A percentile compares a stretch with the other conserved stretches of the same genome.
Conservation (phyloP, 192 early-diverging fungal species). For the Geranomyces michiganensis region DNA sequence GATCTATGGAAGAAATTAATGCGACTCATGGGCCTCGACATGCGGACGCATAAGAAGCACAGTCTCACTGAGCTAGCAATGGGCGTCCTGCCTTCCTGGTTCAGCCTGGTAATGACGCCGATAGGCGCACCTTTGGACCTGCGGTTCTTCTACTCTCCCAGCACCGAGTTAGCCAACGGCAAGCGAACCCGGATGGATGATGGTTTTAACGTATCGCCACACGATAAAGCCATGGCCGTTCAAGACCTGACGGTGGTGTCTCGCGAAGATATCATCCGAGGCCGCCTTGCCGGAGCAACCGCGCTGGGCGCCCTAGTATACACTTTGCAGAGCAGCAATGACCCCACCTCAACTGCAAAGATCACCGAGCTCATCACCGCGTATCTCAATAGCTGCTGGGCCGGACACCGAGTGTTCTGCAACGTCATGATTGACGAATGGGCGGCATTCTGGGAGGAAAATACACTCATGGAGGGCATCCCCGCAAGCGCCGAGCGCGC, state of each 20-base stretch:
- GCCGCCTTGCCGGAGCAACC: conserved; percentile 74
- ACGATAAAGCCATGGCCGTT: conserved; percentile 85
- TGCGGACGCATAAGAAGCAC: conserved; percentile 12
- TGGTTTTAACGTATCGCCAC: conserved; percentile 70
- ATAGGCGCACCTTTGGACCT: conserved; percentile 77
- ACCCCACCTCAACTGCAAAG: neutral
- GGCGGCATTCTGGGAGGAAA: conserved; percentile 43
- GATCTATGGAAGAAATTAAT: conserved; percentile 72
- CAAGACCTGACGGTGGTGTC: conserved; percentile 88
- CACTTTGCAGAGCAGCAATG: conserved; percentile 44
- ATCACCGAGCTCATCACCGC: conserved; percentile 57
- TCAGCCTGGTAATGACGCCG: conserved; percentile 80
- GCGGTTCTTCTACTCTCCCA: conserved; percentile 41
- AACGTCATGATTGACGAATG: conserved; percentile 81
- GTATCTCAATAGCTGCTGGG: conserved; percentile 71
- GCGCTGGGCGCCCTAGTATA: conserved; percentile 79
- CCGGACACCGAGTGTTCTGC: conserved; percentile 76
- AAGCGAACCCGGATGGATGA: conserved; percentile 2
- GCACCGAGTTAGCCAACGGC: neutral
- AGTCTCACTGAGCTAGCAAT: conserved; percentile 6
- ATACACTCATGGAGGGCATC: conserved; percentile 24
- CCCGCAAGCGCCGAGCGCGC: conserved; percentile 36
- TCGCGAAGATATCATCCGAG: conserved; percentile 75
- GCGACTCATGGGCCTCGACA: conserved; percentile 28
- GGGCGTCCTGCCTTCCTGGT: conserved; percentile 56